Conservation (phyloP, 768 basidiomycete genomes). For the Macrolepiota albuminosa region DNA sequence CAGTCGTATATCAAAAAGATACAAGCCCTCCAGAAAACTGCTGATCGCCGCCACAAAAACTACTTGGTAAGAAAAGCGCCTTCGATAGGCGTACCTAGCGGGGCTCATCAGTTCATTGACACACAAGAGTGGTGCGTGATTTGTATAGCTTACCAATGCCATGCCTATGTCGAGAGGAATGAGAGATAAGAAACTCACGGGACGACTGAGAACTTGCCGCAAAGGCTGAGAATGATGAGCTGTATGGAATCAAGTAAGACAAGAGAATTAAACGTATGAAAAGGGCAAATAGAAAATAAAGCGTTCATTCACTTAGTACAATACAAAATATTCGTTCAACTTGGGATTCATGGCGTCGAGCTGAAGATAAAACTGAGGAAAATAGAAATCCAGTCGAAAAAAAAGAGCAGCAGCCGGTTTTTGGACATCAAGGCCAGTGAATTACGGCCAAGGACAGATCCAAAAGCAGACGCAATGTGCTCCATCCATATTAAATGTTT, state of each 20-base stretch:
- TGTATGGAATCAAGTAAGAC: neutral
- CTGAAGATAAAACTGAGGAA: slow-evolving; percentile 35
- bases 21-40: slow-evolving; percentile 1
- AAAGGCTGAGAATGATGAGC: slow-evolving; percentile 22
- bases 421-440: too few relatives aligned
- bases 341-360: slow-evolving; percentile 27
- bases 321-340: too few relatives aligned
- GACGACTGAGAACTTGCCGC: neutral
- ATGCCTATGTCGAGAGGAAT: neutral
- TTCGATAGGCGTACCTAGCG: neutral
- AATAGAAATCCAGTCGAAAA: slow-evolving; percentile 24
- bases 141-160: neutral
- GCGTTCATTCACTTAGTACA: too few relatives aligned
- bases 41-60: slow-evolving; percentile 5
- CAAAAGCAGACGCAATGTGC: slow-evolving; percentile 11
- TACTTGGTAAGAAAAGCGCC: neutral
- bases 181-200: neutral
- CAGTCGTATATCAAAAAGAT: too few relatives aligned
- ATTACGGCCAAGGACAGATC: neutral
- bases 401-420: too few relatives aligned
- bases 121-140: neutral
- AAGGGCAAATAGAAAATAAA: too few relatives aligned
- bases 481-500: slow-evolving; percentile 13
- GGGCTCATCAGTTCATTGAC: neutral
- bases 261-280: too few relatives aligned